phyloP scores from a whole-genome alignment of 169 alveolate species.

The Miamiensis avidus region DNA sequence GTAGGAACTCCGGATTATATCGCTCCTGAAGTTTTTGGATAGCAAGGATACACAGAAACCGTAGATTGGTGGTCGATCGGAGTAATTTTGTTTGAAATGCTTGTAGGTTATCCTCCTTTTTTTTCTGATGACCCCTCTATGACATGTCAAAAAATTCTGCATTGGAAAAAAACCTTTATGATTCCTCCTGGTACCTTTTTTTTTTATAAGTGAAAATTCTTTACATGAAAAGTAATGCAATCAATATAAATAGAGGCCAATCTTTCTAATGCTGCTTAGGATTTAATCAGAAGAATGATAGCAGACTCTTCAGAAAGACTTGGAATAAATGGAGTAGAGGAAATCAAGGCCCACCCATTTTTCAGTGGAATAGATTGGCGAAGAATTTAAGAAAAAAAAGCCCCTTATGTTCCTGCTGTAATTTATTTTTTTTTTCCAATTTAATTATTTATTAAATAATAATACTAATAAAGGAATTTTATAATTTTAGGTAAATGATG shows the following conservation, averaged over 20 bases:
- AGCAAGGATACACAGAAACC: conserved; percentile 81
- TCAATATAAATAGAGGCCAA: conserved; percentile 24
- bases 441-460: too few relatives aligned
- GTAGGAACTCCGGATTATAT: conserved; percentile 90
- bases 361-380: conserved; percentile 74
- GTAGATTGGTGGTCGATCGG: conserved; percentile 91
- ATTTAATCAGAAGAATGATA: conserved; percentile 36
- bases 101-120: conserved; percentile 89
- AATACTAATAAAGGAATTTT: neutral
- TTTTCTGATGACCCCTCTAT: conserved; percentile 83
- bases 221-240: too few relatives aligned
- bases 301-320: conserved; percentile 40
- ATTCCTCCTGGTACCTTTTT: conserved; percentile 53
- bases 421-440: neutral
- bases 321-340: conserved; percentile 71
- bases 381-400: conserved; percentile 40
- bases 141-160: conserved; percentile 84
- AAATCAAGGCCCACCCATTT: conserved; percentile 80
- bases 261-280: conserved; percentile 36
- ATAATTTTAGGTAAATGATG: conserved; percentile 2
- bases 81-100: conserved; percentile 86
- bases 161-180: conserved; percentile 71
- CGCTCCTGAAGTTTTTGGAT: conserved; percentile 85
- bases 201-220: too few relatives aligned
- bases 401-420: conserved; percentile 63